phyloP scores from a whole-genome alignment of 2,329 filamentous ascomycete genomes.

The Aspergillus costaricaensis region DNA sequence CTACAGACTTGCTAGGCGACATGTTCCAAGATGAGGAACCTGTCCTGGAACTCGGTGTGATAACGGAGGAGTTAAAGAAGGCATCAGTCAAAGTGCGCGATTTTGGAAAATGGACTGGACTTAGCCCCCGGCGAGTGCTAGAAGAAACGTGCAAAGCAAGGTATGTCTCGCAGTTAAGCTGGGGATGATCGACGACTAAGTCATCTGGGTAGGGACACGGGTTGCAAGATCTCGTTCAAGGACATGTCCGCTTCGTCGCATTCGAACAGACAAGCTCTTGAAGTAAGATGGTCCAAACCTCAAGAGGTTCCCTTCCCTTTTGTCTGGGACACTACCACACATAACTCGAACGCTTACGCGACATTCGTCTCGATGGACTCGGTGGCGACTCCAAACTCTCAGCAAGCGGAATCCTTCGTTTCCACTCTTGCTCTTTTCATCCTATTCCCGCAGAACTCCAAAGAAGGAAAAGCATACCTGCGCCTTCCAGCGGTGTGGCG shows the following conservation, averaged over 20 bases:
- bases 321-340: conserved; percentile 45
- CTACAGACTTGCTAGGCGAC: conserved; percentile 54
- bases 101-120: conserved; percentile 79
- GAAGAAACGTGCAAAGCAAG: conserved; percentile 86
- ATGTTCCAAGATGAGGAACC: conserved; percentile 56
- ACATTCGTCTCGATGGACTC: conserved; percentile 72
- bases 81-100: conserved; percentile 65
- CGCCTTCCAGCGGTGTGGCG: conserved; percentile 79
- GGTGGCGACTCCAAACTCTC: conserved; percentile 70
- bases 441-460: conserved; percentile 72
- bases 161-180: conserved; percentile 42
- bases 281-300: conserved; percentile 75
- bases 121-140: conserved; percentile 73
- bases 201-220: conserved; percentile 61
- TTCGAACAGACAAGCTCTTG: conserved; percentile 73
- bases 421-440: conserved; percentile 81
- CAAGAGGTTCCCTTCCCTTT: conserved; percentile 57
- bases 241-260: conserved; percentile 73
- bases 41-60: conserved; percentile 47
- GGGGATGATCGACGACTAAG: not conserved
- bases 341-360: conserved; percentile 47
- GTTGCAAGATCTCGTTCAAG: conserved; percentile 66
- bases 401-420: conserved; percentile 85
- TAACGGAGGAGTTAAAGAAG: conserved; percentile 27
- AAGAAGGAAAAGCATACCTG: conserved; percentile 82